Evolutionary conservation across 1,284 basidiomycete genomes (phyloP).

Genomic region (Melampsora americana): DNA sequence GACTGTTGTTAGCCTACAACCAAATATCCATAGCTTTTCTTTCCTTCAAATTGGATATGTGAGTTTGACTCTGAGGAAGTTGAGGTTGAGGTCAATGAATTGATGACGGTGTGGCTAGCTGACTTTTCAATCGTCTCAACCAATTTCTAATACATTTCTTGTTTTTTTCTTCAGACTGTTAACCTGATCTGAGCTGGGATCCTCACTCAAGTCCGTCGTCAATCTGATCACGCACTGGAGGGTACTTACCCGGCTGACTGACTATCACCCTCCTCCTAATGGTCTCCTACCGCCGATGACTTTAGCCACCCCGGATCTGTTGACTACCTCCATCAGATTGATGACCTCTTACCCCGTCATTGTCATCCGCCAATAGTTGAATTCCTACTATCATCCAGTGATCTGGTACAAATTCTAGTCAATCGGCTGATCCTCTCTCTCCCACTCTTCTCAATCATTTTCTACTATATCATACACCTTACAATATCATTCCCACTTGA

Average conservation of each 20-base stretch:
- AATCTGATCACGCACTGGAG: too few relatives aligned
- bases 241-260: conserved; percentile 10
- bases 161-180: too few relatives aligned
- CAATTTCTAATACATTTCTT: too few relatives aligned
- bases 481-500: neutral
- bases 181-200: too few relatives aligned
- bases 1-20: too few relatives aligned
- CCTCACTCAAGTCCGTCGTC: too few relatives aligned
- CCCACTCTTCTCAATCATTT: neutral
- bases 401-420: neutral
- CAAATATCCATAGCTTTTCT: too few relatives aligned
- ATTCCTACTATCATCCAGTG: neutral
- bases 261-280: conserved; percentile 1
- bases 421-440: neutral
- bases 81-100: too few relatives aligned
- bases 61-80: too few relatives aligned
- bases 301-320: conserved; percentile 1
- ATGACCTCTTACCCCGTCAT: conserved; percentile 3
- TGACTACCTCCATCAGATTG: conserved; percentile 1
- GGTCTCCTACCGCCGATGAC: neutral
- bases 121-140: too few relatives aligned
- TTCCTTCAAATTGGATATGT: too few relatives aligned
- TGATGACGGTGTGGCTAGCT: too few relatives aligned
- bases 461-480: neutral
- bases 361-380: conserved; percentile 4